These are phyloP conservation scores for Astragalus glycyphyllos DNA, from an alignment of 306 rosid genomes.

Conservation along the genomic window DNA sequence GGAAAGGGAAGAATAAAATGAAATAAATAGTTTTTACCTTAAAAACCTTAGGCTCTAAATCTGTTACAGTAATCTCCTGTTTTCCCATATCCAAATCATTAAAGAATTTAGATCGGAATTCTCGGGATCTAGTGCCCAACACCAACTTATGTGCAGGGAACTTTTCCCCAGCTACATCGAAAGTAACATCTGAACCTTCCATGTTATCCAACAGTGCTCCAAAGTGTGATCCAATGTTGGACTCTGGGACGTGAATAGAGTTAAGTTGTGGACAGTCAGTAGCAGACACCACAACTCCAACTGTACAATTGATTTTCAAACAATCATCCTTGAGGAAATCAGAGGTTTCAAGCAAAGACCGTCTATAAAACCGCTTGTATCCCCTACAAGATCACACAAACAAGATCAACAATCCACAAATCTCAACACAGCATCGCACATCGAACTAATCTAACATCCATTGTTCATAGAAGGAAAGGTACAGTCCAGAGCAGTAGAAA, in stretches of 20 bases:
- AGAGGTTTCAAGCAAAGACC: constrained; percentile 72
- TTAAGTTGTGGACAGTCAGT: constrained; percentile 65
- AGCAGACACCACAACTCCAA: constrained; percentile 87
- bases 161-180: constrained; percentile 72
- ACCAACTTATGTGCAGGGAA: constrained; percentile 81
- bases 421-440: constrained; percentile 9
- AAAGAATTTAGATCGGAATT: constrained; percentile 57
- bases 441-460: constrained; percentile 14
- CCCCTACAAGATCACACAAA: constrained; percentile 61
- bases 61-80: constrained; percentile 58
- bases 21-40: constrained; percentile 59
- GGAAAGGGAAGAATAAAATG: constrained; percentile 12
- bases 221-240: constrained; percentile 78
- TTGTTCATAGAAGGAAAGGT: constrained; percentile 1
- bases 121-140: constrained; percentile 80
- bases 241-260: constrained; percentile 71
- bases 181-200: constrained; percentile 83
- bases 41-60: constrained; percentile 82
- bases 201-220: constrained; percentile 70
- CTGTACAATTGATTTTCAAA: constrained; percentile 86
- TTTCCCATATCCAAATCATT: constrained; percentile 53
- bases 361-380: constrained; percentile 79
- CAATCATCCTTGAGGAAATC: constrained; percentile 83
- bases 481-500: constrained; percentile 1
- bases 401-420: constrained; percentile 24